phyloP scores from a whole-genome alignment of 2,329 filamentous ascomycete genomes.

The Ascochyta koolunga region DNA sequence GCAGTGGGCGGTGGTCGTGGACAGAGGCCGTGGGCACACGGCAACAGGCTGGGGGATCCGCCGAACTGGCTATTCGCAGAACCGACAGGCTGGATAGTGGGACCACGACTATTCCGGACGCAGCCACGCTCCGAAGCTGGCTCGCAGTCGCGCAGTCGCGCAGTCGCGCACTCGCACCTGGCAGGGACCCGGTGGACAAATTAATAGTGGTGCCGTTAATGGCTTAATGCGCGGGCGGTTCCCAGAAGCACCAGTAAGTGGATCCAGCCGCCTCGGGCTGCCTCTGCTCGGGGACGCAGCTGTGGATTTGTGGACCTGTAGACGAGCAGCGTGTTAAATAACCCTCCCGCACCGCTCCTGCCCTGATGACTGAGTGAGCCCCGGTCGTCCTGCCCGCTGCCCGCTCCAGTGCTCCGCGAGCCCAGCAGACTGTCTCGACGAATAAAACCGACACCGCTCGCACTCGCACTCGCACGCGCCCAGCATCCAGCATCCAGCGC shows the following conservation, averaged over 20 bases:
- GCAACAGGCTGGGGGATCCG: conserved; percentile 19
- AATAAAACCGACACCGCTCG: conserved; percentile 27
- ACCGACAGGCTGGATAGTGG: conserved; percentile 30
- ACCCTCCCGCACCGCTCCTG: conserved; percentile 28
- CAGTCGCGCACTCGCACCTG: conserved; percentile 12
- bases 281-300: conserved; percentile 19
- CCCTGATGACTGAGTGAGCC: conserved; percentile 30
- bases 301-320: conserved; percentile 20
- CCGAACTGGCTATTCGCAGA: conserved; percentile 21
- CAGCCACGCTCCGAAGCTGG: conserved; percentile 22
- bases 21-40: conserved; percentile 1
- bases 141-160: no score
- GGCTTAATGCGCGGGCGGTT: conserved; percentile 28
- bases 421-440: conserved; percentile 27
- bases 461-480: neutral
- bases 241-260: conserved; percentile 27
- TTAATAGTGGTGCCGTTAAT: conserved; percentile 31
- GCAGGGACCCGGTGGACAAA: conserved; percentile 26
- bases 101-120: conserved; percentile 17
- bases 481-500: neutral
- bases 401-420: conserved; percentile 13
- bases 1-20: neutral
- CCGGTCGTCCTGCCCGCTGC: conserved; percentile 23
- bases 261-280: conserved; percentile 24
- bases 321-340: conserved; percentile 34